phyloP scores from a whole-genome alignment of 345 rosid genomes.

The Mercurialis annua region DNA sequence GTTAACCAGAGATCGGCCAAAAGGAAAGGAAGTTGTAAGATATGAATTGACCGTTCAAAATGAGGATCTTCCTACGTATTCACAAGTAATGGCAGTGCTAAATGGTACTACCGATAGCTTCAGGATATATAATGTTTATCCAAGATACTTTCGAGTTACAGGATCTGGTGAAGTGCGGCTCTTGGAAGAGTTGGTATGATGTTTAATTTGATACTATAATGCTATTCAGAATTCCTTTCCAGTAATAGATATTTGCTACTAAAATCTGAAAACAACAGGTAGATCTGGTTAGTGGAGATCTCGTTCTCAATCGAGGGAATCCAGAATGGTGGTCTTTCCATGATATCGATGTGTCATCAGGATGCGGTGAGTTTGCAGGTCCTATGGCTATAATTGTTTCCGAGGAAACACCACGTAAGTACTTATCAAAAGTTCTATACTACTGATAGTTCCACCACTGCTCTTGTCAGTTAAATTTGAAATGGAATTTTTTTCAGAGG shows the following conservation, averaged over 20 bases:
- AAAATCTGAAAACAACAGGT: conserved; percentile 21
- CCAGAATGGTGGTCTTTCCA: conserved; percentile 52
- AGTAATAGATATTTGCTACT: no score
- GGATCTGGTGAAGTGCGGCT: conserved; percentile 47
- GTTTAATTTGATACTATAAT: no score
- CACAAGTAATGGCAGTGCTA: conserved; percentile 36
- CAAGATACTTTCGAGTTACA: conserved; percentile 45
- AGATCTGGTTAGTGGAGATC: conserved; percentile 38
- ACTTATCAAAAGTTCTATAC: background rate
- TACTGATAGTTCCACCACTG: background rate
- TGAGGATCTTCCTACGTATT: conserved; percentile 37
- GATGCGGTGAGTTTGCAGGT: conserved; percentile 37
- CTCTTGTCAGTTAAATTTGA: background rate
- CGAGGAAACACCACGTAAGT: conserved; percentile 51
- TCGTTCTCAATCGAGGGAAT: conserved; percentile 39
- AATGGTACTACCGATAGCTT: conserved; percentile 39
- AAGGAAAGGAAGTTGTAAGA: conserved; percentile 43
- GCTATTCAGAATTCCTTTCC: no score
- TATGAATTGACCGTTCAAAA: conserved; percentile 35
- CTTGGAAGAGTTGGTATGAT: conserved; percentile 35
- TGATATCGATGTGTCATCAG: conserved; percentile 25
- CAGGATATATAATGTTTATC: conserved; percentile 37
- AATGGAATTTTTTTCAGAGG: conserved; percentile 30
- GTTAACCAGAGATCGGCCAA: conserved; percentile 40
- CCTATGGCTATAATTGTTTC: conserved; percentile 46